These are phyloP conservation scores for Auricularia heimuer DNA, from an alignment of 768 basidiomycete genomes.

Conservation along the genomic window DNA sequence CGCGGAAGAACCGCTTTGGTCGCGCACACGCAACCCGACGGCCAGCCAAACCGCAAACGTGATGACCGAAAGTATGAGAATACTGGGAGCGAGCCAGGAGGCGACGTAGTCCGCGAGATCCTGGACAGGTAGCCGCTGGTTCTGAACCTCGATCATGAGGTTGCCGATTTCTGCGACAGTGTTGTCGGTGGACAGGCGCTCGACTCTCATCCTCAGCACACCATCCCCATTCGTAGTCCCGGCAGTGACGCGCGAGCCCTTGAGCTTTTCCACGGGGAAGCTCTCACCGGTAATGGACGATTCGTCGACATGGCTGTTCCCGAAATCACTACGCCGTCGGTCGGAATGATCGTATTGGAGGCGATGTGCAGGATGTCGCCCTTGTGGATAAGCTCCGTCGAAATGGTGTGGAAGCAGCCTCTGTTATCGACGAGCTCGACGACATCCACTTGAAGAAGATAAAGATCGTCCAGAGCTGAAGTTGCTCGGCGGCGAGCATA, in stretches of 20 bases:
- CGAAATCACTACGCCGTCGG: slow-evolving; percentile 28
- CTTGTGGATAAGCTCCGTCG: slow-evolving; percentile 25
- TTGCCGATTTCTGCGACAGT: slow-evolving; percentile 29
- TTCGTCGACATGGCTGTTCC: slow-evolving; percentile 31
- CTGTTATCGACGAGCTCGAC: slow-evolving; percentile 22
- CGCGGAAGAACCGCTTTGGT: slow-evolving; percentile 18
- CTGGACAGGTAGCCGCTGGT: slow-evolving; percentile 30
- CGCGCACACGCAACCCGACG: slow-evolving; percentile 22
- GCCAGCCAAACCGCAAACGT: slow-evolving; percentile 29
- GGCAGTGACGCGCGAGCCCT: slow-evolving; percentile 26
- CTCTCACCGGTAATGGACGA: slow-evolving; percentile 36
- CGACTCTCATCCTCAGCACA: slow-evolving; percentile 25
- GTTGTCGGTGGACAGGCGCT: slow-evolving; percentile 30
- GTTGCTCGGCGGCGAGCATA: slow-evolving; percentile 26
- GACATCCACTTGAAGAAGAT: slow-evolving; percentile 22
- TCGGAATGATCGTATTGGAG: slow-evolving; percentile 27
- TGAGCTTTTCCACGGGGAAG: slow-evolving; percentile 25
- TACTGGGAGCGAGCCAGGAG: background rate
- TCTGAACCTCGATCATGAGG: slow-evolving; percentile 28
- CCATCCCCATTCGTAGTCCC: slow-evolving; percentile 30
- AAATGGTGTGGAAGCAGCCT: slow-evolving; percentile 14
- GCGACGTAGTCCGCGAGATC: slow-evolving; percentile 13
- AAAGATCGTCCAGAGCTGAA: slow-evolving; percentile 25
- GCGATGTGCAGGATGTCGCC: slow-evolving; percentile 27
- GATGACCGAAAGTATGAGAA: background rate